Evolutionary conservation across 495 filamentous ascomycete genomes (phyloP).

Genomic region (Penicillium ucsense): DNA sequence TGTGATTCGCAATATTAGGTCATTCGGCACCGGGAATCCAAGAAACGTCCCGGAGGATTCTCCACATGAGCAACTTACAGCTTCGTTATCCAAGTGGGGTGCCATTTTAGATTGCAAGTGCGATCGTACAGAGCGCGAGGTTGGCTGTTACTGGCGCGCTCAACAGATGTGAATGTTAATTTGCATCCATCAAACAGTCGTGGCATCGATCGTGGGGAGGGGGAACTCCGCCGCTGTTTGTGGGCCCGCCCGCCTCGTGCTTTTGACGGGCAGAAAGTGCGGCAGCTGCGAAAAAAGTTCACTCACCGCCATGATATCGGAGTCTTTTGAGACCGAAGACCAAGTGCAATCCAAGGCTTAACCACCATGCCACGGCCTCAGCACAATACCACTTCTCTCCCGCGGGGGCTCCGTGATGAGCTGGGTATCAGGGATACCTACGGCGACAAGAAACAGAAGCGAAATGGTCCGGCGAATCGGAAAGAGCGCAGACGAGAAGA

Average conservation of each 20-base stretch:
- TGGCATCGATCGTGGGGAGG: conserved; percentile 11
- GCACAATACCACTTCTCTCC: conserved; percentile 54
- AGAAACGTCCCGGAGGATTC: no score
- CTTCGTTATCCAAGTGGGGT: conserved; percentile 59
- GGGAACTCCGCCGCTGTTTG: conserved; percentile 18
- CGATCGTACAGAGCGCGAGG: conserved; percentile 2
- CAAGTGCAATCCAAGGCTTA: background rate
- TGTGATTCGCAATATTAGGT: background rate
- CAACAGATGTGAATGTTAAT: no score
- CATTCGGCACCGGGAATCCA: background rate
- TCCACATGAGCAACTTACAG: conserved; percentile 38
- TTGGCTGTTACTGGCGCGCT: background rate
- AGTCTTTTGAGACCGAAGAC: background rate
- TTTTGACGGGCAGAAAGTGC: conserved; percentile 14
- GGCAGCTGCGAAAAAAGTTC: conserved; percentile 17
- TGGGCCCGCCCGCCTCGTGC: conserved; percentile 10
- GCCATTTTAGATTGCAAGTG: conserved; percentile 33
- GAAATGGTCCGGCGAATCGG: conserved; percentile 33
- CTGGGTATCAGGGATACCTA: conserved; percentile 41
- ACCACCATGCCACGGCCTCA: conserved; percentile 30
- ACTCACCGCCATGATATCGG: conserved; percentile 9
- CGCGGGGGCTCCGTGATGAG: conserved; percentile 49
- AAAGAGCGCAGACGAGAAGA: conserved; percentile 55
- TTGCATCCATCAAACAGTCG: no score
- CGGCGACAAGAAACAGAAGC: conserved; percentile 30